Evolutionary conservation across 2,329 filamentous ascomycete species (phyloP).

Genomic region (Rugonectria rugulosa): DNA sequence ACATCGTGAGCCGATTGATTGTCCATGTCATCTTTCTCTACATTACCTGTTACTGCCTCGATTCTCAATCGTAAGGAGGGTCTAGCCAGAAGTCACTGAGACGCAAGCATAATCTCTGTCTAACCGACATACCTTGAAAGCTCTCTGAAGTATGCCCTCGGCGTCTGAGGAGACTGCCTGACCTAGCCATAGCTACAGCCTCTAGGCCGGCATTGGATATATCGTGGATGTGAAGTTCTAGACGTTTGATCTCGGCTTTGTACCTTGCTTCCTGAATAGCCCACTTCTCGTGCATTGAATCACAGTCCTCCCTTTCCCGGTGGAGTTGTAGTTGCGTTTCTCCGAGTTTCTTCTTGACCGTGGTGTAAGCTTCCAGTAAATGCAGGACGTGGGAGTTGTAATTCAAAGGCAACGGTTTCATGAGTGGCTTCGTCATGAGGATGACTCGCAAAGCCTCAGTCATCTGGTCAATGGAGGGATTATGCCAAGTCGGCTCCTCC

Average conservation of each 20-base stretch:
- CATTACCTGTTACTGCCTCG: not conserved
- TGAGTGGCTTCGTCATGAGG: slow-evolving; percentile 48
- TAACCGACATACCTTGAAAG: not conserved
- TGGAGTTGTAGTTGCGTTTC: slow-evolving; percentile 44
- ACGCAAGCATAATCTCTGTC: too few species aligned
- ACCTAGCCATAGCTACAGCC: slow-evolving; percentile 53
- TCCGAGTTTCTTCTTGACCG: slow-evolving; percentile 42
- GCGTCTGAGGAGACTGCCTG: slow-evolving; percentile 46
- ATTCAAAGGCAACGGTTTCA: slow-evolving; percentile 47
- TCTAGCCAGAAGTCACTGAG: too few species aligned
- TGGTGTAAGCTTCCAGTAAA: slow-evolving; percentile 47
- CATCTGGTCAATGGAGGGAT: slow-evolving; percentile 54
- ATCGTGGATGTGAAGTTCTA: slow-evolving; percentile 42
- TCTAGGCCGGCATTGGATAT: slow-evolving; percentile 53
- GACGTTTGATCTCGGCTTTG: slow-evolving; percentile 42
- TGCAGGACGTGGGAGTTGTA: slow-evolving; percentile 53
- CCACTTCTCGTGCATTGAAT: slow-evolving; percentile 31
- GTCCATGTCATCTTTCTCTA: not conserved
- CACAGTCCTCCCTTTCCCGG: slow-evolving; percentile 47
- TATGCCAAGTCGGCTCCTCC: slow-evolving; percentile 44
- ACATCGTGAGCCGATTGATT: not conserved
- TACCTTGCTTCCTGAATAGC: slow-evolving; percentile 33
- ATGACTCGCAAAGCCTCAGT: slow-evolving; percentile 52
- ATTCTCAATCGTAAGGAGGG: slow-evolving; percentile 1
- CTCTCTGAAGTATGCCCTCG: not conserved